Percentiles rank a stretch among this genome's conserved stretches.
phyloP scores from a whole-genome alignment of 2,329 filamentous ascomycete genomes.

The Thelonectria olida region DNA sequence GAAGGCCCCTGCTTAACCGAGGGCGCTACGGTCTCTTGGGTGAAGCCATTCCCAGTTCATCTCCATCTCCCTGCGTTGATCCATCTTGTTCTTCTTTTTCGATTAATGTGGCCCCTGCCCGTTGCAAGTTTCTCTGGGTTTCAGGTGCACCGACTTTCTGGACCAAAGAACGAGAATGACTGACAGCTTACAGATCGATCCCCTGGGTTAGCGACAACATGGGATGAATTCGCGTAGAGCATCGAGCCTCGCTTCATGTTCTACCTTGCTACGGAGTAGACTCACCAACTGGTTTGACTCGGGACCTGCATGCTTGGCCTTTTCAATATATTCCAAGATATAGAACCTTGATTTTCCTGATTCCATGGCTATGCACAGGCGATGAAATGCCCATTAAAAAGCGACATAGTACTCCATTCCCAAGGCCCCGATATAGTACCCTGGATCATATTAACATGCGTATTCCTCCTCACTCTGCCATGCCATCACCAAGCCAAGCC shows the following conservation, averaged over 20 bases:
- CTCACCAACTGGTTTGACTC: not conserved
- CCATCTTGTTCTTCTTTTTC: not conserved
- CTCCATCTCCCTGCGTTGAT: not conserved
- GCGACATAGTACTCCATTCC: no score
- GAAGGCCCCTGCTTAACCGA: not conserved
- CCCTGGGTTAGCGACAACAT: not conserved
- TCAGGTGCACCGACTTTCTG: constrained; percentile 34
- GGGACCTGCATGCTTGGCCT: not conserved
- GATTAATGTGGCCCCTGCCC: not conserved
- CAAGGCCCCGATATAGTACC: no score
- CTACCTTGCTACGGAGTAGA: not conserved
- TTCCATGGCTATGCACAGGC: no score
- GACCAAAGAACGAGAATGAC: constrained; percentile 17
- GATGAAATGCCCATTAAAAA: no score
- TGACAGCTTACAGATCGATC: not conserved
- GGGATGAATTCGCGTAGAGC: constrained; percentile 13
- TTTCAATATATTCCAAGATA: not conserved
- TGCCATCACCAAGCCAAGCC: not conserved
- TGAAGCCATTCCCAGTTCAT: not conserved
- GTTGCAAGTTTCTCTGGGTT: constrained; percentile 23
- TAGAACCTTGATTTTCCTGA: no score
- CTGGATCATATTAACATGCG: not conserved
- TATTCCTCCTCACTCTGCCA: not conserved
- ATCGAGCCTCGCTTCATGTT: not conserved
- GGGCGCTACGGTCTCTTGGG: not conserved